Evolutionary conservation across 2,329 filamentous ascomycete genomes (phyloP), one percentile per base, ranked within the genome.

Genomic region (Penicillium brasilianum): DNA sequence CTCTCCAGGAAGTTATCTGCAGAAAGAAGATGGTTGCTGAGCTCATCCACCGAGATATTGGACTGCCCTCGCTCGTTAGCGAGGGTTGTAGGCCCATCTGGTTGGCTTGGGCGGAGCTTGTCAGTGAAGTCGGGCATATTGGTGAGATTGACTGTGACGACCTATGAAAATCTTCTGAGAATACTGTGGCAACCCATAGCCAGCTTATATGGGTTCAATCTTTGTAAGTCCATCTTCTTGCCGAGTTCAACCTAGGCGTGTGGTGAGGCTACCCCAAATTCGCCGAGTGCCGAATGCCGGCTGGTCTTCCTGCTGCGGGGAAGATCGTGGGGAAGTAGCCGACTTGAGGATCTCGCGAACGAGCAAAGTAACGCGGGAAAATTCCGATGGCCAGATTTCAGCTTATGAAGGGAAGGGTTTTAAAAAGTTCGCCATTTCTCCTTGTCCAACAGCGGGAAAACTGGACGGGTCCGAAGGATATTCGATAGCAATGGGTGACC

Each of bases 41-140:
- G 72, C 61, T 83, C 77, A 5, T 80, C 68, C 4, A 79, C 72
- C 6, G 77, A 69, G 34, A 85, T 74, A 51, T 73, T 69, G 18
- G 82, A 85, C 54, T 76, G 72, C 20, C 71, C 70, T 61, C 82
- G 77, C 66, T 85, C 82, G 37, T 76, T 70, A 32, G 77, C 70
- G 11, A 85, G 74, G 30, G 81, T 80, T 16, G 75, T 76, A 22
- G 80, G 78, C 28, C 82, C 83, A 64, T 79, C 75, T 48, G 76
- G 76, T 65, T 77, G 76, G 57, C 69, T 78, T 59, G 83, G 83
- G 66, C 76, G 79, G 32, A 85, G 79, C 18, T 74, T 74, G 68
- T 81, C 78, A 55, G 81, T 82, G 70, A 84, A 84, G 73, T 85
- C 82, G 22, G 74, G 66, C 81, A 83, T 82, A 28, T 36, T 64